These are phyloP conservation scores for Helotiales sp. DNA, from an alignment of 2,329 filamentous ascomycete species.

Conservation along the genomic window DNA sequence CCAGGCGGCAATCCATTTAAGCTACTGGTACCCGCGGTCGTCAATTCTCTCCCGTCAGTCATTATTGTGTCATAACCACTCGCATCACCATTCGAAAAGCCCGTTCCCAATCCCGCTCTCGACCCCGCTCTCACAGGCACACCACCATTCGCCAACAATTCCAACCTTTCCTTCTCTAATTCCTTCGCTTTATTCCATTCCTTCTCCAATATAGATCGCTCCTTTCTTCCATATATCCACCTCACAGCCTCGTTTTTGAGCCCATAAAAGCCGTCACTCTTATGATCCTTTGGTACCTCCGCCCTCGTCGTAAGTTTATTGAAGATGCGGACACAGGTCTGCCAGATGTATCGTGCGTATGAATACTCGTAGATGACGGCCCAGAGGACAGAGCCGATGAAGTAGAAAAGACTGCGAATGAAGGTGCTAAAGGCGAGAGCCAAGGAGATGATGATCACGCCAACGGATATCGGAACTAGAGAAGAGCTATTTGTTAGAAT, in stretches of 20 bases:
- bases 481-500: background rate
- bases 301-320: background rate
- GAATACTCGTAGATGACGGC: conserved; percentile 11
- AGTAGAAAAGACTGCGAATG: conserved; percentile 7
- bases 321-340: background rate
- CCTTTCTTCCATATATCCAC: conserved; percentile 13
- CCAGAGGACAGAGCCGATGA: background rate
- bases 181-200: background rate
- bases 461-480: conserved; percentile 21
- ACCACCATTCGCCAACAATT: background rate
- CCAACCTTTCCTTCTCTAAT: background rate
- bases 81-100: background rate
- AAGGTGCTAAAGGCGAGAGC: conserved; percentile 23
- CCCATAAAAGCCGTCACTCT: conserved; percentile 6
- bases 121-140: background rate
- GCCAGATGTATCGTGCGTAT: background rate
- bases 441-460: conserved; percentile 17
- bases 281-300: background rate
- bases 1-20: background rate
- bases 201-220: background rate
- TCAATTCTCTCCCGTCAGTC: background rate
- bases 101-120: background rate
- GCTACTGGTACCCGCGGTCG: background rate
- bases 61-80: background rate
- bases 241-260: background rate